phyloP scores from a whole-genome alignment of 768 basidiomycete species.

The Cyathus striatus region DNA sequence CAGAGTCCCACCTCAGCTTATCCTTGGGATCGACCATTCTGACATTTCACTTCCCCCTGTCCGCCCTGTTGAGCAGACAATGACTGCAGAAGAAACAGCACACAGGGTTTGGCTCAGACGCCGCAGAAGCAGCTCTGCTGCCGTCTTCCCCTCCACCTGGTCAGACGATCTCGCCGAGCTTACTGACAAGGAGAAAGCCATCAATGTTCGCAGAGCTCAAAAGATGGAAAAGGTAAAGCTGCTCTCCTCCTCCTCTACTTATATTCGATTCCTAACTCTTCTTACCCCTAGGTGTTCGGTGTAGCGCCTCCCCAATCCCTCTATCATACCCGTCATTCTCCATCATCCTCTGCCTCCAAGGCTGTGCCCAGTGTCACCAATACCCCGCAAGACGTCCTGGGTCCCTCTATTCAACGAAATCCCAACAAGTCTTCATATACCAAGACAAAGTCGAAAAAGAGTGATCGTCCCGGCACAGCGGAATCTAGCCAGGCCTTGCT shows the following conservation, averaged over 20 bases:
- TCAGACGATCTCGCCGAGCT: slow-evolving; percentile 58
- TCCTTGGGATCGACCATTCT: slow-evolving; percentile 42
- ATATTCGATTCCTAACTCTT: neutral
- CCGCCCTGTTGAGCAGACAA: slow-evolving; percentile 6
- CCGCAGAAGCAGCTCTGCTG: slow-evolving; percentile 49
- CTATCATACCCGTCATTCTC: slow-evolving; percentile 60
- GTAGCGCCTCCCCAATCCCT: slow-evolving; percentile 74
- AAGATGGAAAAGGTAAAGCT: slow-evolving; percentile 89
- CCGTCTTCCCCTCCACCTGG: slow-evolving; percentile 43
- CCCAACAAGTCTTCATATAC: slow-evolving; percentile 46
- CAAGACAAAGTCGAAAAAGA: slow-evolving; percentile 35
- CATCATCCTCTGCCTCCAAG: too few relatives aligned
- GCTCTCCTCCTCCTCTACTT: neutral
- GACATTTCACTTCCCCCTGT: slow-evolving; percentile 20
- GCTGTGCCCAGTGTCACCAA: slow-evolving; percentile 18
- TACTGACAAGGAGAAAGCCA: slow-evolving; percentile 67
- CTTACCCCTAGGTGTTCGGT: slow-evolving; percentile 56
- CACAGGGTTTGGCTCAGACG: slow-evolving; percentile 41
- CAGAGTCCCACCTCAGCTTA: slow-evolving; percentile 65
- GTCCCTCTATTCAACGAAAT: slow-evolving; percentile 25
- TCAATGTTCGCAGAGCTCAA: slow-evolving; percentile 72
- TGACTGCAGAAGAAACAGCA: slow-evolving; percentile 21
- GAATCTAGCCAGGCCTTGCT: slow-evolving; percentile 58
- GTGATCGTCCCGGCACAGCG: slow-evolving; percentile 50
- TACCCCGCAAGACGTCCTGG: slow-evolving; percentile 1